These are phyloP conservation scores for Copromyces sp. DNA, from an alignment of 495 filamentous ascomycete genomes.

Conservation along the genomic window DNA sequence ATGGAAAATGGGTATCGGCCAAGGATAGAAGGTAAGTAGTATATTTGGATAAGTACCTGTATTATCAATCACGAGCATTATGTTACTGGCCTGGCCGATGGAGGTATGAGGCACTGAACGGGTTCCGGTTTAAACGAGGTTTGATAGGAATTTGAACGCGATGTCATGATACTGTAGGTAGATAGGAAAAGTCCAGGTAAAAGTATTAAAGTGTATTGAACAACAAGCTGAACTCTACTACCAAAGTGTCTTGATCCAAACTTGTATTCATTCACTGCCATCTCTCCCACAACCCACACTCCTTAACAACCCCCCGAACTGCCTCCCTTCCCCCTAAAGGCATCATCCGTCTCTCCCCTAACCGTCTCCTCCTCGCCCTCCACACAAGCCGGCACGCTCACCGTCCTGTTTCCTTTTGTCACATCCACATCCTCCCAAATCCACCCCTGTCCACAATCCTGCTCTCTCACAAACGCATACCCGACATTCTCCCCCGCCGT, in stretches of 20 bases:
- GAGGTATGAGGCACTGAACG: too few species aligned
- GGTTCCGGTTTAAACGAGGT: background rate
- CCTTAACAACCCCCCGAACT: constrained; percentile 13
- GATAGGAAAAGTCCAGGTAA: background rate
- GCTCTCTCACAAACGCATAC: constrained; percentile 29
- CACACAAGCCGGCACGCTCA: constrained; percentile 26
- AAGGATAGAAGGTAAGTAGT: background rate
- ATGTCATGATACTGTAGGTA: background rate
- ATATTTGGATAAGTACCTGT: background rate
- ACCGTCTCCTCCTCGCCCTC: constrained; percentile 4
- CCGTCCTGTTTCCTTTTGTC: constrained; percentile 6
- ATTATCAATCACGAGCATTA: background rate
- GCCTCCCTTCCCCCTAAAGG: constrained; percentile 23
- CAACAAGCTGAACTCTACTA: background rate
- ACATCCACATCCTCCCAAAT: constrained; percentile 25
- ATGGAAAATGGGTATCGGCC: background rate
- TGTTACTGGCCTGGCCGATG: background rate
- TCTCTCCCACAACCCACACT: background rate
- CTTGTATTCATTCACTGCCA: background rate
- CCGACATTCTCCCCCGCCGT: constrained; percentile 20
- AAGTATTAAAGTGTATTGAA: background rate
- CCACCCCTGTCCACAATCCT: constrained; percentile 29
- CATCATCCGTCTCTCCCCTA: constrained; percentile 22
- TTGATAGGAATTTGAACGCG: background rate
- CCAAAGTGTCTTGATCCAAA: background rate